A percentile compares a stretch with the other conserved stretches of the same genome.
These are phyloP conservation scores for Keqinozyma sinolaborantium DNA, from an alignment of 1,139 yeast genomes.

Conservation along the genomic window DNA sequence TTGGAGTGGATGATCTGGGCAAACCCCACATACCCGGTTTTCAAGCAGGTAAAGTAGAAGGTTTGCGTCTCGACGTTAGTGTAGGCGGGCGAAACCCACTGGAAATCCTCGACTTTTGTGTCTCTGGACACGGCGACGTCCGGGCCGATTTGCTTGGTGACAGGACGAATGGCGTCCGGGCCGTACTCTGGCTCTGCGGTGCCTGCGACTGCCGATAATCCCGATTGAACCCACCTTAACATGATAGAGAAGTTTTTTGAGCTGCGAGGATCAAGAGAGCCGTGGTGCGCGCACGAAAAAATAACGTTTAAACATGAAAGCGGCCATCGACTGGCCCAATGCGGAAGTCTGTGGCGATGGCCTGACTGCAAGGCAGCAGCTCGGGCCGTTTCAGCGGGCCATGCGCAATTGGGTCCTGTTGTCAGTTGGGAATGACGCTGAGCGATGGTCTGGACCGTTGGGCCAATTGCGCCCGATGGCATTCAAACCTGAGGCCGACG, in stretches of 20 bases:
- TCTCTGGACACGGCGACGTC: constrained; percentile 32
- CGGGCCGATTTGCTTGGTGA: constrained; percentile 57
- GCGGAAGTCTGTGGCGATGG: neutral
- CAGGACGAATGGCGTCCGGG: constrained; percentile 83
- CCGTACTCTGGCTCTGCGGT: constrained; percentile 98
- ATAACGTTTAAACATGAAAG: neutral
- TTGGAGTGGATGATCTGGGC: constrained; percentile 94
- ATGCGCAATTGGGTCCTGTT: too few species aligned
- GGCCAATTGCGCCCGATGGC: too few species aligned
- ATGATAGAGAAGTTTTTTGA: constrained; percentile 21
- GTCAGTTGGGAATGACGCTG: too few species aligned
- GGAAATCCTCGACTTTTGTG: constrained; percentile 62
- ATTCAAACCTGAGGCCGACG: too few species aligned
- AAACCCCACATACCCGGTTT: constrained; percentile 71
- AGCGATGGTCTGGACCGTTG: too few species aligned
- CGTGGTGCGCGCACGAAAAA: neutral
- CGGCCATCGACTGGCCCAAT: neutral
- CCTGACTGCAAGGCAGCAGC: too few species aligned
- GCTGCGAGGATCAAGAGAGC: neutral
- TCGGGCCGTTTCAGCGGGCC: too few species aligned
- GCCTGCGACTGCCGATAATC: constrained; percentile 92
- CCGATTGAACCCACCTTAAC: constrained; percentile 85
- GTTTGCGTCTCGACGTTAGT: constrained; percentile 96
- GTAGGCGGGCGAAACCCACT: constrained; percentile 70
- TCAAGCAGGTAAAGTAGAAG: constrained; percentile 72